Conservation (phyloP, 495 filamentous ascomycete genomes). For the Penicillium riverlandense region DNA sequence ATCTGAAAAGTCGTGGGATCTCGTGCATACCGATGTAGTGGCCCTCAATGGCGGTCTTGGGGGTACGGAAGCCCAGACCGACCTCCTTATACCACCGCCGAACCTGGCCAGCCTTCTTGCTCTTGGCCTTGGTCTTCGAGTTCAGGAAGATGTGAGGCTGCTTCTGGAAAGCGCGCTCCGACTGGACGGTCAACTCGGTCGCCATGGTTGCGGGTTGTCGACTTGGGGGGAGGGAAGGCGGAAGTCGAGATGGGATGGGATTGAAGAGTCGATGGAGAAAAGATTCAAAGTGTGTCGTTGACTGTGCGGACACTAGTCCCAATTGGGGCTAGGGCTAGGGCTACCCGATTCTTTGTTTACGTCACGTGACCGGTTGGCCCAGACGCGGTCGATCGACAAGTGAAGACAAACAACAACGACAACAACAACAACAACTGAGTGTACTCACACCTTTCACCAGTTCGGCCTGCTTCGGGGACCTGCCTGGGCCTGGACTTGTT, state of each 20-base stretch:
- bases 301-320: slow-evolving; percentile 33
- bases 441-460: too few species aligned
- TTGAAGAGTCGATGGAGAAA: slow-evolving; percentile 18
- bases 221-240: slow-evolving; percentile 21
- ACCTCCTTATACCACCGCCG: slow-evolving; percentile 99
- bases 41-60: slow-evolving; percentile 95
- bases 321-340: slow-evolving; percentile 39
- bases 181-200: slow-evolving; percentile 96
- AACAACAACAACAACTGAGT: too few species aligned
- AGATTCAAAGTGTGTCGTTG: slow-evolving; percentile 7
- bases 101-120: slow-evolving; percentile 75
- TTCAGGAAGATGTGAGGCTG: slow-evolving; percentile 99
- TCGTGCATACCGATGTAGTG: slow-evolving; percentile 90
- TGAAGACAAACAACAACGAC: too few species aligned
- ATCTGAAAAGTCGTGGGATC: slow-evolving; percentile 19
- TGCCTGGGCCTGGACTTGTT: too few species aligned
- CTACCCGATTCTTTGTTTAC: slow-evolving; percentile 39
- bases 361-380: slow-evolving; percentile 14
- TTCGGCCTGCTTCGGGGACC: too few species aligned
- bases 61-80: slow-evolving; percentile 96
- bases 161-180: slow-evolving; percentile 97
- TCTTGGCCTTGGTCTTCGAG: slow-evolving; percentile 82
- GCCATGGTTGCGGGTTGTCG: slow-evolving; percentile 72
- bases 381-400: too few species aligned
- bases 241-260: too few species aligned